Base-by-base conservation (phyloP, 257 asterid species). In the Ophiorrhiza pumila region DNA sequence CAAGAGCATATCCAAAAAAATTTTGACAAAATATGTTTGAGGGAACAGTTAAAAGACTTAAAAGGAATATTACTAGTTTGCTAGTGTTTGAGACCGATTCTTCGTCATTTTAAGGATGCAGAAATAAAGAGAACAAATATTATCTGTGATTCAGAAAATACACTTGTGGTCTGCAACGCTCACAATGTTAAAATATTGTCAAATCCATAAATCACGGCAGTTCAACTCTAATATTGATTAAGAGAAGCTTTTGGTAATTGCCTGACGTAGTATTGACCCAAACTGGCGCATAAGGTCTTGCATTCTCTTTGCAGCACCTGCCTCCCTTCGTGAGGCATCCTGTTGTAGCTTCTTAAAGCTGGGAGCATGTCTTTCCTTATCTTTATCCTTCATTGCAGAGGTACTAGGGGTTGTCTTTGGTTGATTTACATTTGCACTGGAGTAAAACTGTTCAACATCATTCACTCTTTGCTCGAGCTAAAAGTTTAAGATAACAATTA, bases 251-350 rank as follows among this genome's bases (percentile, higher is more conserved):
- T 57, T 50, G 52, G 52, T 53, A 12, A 59, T 76, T 89, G 81
- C 97, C 98, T 94, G 95, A 41, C 96, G 96, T 76, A 94, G 80
- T 83, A 91, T 71, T 62, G 93, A 81, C 58, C 99, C 97, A 81
- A 91, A 94, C 71, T 90, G 96, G 76, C 97, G 97, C 89, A 94
- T 91, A 77, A 94, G 97, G 78, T 94, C 99, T 78, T 91, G 96
- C 97, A 94, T 94, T 84, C 98, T 88, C 89, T 94, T 94, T 34
- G 94, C 77, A 58, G 97, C 91, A 66, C 85, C 91, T 74, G 92
- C 88, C 82, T 93, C 97, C 75, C 98, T 90, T 35, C 97, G 95
- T 7, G 94, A 87, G 65, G 98, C 93, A 80, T 94, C 99, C 84
- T 81, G 90, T 45, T 90, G 96, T 74, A 86, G 82, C 88, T 83